Evolutionary conservation across 345 rosid genomes (phyloP).

Genomic region (Carallia pectinifolia): DNA sequence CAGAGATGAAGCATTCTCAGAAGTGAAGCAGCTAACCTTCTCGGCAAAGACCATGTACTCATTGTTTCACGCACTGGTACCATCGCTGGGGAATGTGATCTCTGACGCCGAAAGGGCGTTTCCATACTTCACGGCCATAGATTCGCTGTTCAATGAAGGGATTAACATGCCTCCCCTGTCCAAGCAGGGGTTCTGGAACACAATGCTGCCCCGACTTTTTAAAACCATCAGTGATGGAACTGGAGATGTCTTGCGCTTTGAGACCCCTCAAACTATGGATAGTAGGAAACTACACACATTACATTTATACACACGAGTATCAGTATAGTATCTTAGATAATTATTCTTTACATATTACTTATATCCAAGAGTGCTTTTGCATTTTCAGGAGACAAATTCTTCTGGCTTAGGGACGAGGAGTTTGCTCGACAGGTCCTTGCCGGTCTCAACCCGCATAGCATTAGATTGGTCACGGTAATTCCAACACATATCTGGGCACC

Average conservation of each 20-base stretch:
- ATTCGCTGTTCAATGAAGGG: slow-evolving; percentile 60
- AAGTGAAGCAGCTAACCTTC: slow-evolving; percentile 45
- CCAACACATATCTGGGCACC: background rate
- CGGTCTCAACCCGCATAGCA: slow-evolving; percentile 63
- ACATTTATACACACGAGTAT: no score
- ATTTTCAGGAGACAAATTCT: slow-evolving; percentile 60
- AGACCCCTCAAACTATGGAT: slow-evolving; percentile 44
- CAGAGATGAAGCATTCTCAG: slow-evolving; percentile 70
- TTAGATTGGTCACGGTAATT: slow-evolving; percentile 56
- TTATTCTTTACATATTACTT: no score
- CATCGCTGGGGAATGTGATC: slow-evolving; percentile 45
- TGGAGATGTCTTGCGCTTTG: slow-evolving; percentile 50
- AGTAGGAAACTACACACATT: slow-evolving; percentile 28
- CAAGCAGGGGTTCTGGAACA: slow-evolving; percentile 36
- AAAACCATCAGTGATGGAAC: slow-evolving; percentile 38
- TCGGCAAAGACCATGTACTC: slow-evolving; percentile 59
- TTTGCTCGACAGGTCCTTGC: slow-evolving; percentile 74
- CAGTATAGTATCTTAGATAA: no score
- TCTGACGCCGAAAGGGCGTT: slow-evolving; percentile 47
- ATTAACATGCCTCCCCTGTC: slow-evolving; percentile 31
- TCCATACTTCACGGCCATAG: slow-evolving; percentile 64
- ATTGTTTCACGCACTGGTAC: slow-evolving; percentile 53
- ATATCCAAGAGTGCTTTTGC: background rate
- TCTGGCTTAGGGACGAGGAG: slow-evolving; percentile 80
- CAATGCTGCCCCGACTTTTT: slow-evolving; percentile 53